Percentiles rank a stretch among this genome's conserved stretches.
These are phyloP conservation scores for Ceriops tagal DNA, from an alignment of 345 rosid species.

Conservation along the genomic window DNA sequence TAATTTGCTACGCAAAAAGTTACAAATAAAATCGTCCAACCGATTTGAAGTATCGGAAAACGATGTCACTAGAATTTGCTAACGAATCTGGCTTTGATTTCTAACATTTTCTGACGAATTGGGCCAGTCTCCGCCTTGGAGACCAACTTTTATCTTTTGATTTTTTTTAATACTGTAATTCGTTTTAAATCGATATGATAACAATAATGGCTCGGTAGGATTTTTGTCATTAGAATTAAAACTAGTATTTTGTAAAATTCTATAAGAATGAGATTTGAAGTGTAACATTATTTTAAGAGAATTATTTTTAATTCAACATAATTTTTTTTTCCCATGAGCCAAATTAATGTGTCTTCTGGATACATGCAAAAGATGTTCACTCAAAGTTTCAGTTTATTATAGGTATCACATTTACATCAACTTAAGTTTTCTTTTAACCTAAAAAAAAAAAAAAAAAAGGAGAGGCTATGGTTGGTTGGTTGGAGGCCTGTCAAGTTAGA, in stretches of 20 bases:
- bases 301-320: too few species aligned
- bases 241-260: neutral
- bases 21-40: neutral
- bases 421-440: too few species aligned
- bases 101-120: constrained; percentile 32
- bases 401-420: too few species aligned
- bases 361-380: too few species aligned
- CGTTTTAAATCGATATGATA: constrained; percentile 2
- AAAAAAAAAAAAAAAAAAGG: neutral
- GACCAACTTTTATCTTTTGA: neutral
- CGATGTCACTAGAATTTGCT: neutral
- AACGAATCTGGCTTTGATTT: constrained; percentile 2
- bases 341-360: neutral
- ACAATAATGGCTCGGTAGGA: neutral
- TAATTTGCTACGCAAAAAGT: neutral
- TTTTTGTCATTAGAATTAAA: too few species aligned
- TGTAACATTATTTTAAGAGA: too few species aligned
- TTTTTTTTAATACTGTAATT: constrained; percentile 24
- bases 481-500: constrained; percentile 8
- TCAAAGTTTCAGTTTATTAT: too few species aligned
- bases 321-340: too few species aligned
- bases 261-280: neutral
- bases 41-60: constrained; percentile 6
- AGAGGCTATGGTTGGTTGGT: neutral
- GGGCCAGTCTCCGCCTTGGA: neutral